These are phyloP conservation scores for Rhodotorula sp. DNA, from an alignment of 1,284 basidiomycete genomes.

Conservation along the genomic window DNA sequence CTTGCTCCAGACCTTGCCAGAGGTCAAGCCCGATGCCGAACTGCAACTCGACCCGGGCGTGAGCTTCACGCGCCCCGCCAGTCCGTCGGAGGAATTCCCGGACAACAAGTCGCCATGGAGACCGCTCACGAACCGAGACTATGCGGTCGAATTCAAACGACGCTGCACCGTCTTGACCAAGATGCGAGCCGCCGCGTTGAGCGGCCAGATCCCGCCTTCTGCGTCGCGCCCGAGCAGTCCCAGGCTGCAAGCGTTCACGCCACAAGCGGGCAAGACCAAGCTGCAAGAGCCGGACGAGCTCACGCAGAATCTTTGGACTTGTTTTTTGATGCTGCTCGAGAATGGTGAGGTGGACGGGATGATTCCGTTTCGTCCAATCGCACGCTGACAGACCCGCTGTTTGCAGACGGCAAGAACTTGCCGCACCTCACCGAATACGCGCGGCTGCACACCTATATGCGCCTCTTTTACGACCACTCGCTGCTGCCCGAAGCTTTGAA, in stretches of 20 bases:
- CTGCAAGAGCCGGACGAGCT: constrained; percentile 41
- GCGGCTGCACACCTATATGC: constrained; percentile 47
- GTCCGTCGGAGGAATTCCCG: constrained; percentile 14
- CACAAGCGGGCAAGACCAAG: constrained; percentile 13
- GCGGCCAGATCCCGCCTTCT: constrained; percentile 18
- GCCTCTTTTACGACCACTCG: constrained; percentile 48
- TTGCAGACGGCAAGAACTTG: constrained; percentile 50
- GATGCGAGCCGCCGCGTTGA: constrained; percentile 28
- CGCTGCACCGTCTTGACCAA: constrained; percentile 22
- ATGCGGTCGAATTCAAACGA: constrained; percentile 40
- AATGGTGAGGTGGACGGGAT: constrained; percentile 48
- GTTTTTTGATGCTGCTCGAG: constrained; percentile 53
- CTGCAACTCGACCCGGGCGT: constrained; percentile 27
- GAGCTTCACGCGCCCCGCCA: constrained; percentile 31
- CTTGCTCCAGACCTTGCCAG: constrained; percentile 39
- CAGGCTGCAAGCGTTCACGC: constrained; percentile 31
- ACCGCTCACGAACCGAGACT: constrained; percentile 34
- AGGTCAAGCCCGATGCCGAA: constrained; percentile 26
- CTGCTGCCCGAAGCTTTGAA: constrained; percentile 50
- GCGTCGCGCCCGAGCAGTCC: constrained; percentile 36
- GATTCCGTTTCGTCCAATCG: too few species aligned
- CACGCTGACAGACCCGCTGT: neutral
- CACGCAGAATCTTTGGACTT: constrained; percentile 49
- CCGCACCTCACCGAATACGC: constrained; percentile 48
- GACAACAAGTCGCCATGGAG: constrained; percentile 33